Conservation (phyloP, 192 early-diverging fungal genomes). For the Chytriomyces sp. region DNA sequence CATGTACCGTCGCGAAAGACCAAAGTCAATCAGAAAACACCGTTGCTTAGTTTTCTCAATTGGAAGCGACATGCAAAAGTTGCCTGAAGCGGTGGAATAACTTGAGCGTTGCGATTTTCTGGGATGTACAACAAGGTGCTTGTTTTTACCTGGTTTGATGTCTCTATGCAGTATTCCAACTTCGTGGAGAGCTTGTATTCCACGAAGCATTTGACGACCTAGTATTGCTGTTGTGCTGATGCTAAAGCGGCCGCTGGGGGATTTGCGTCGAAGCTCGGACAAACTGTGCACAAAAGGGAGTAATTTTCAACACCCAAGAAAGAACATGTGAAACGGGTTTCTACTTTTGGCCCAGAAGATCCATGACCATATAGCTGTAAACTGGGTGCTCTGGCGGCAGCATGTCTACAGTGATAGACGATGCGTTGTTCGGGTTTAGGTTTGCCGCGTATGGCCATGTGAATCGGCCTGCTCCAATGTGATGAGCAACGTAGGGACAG, state of each 20-base stretch:
- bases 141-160: constrained; percentile 56
- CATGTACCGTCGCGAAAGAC: constrained; percentile 50
- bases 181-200: constrained; percentile 53
- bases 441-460: constrained; percentile 32
- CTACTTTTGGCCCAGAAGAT: constrained; percentile 61
- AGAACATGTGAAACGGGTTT: constrained; percentile 9
- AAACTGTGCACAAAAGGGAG: constrained; percentile 39
- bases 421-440: constrained; percentile 19
- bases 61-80: constrained; percentile 42
- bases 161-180: constrained; percentile 62
- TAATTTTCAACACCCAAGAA: constrained; percentile 1
- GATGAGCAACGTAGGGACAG: constrained; percentile 44
- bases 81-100: background rate
- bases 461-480: constrained; percentile 51
- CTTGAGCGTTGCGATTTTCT: background rate
- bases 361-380: constrained; percentile 64
- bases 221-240: constrained; percentile 49
- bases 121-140: background rate
- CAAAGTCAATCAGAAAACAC: constrained; percentile 63
- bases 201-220: constrained; percentile 57
- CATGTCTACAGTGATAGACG: constrained; percentile 23
- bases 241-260: constrained; percentile 43
- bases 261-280: constrained; percentile 54
- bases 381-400: constrained; percentile 33
- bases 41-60: constrained; percentile 16